Evolutionary conservation across 768 basidiomycete genomes (phyloP), one percentile per base, ranked within the genome.

Genomic region (Hericium alpestre): DNA sequence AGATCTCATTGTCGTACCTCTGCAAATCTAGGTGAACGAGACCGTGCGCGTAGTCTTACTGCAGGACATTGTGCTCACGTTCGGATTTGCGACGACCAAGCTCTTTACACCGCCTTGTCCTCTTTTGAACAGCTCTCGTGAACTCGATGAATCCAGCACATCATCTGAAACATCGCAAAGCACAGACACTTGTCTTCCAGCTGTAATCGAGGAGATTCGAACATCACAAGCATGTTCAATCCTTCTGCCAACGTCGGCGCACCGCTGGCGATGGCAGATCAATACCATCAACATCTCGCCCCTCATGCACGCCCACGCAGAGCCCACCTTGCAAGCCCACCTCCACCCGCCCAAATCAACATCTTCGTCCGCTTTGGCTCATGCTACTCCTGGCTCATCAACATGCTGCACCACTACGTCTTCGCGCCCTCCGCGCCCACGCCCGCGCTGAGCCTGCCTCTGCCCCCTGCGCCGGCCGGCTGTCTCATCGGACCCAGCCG

Each of bases 371-470:
- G 86, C 15, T 87, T 80, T 62, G 77, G 75, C 12, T 81, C 78
- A 64, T 72, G 70, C 53, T 80, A 77, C 58, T 83, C 83, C 2
- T 86, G 84, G 85, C 82, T 84, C 0, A 76, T 82, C 59, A 86
- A 88, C 66, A 68, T 81, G 23, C 72, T 87, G n/a, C 82, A 86
- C 61, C 80, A 83, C 65, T 84, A 77, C 64, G 64, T 74, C 38
- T 71, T 88, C 15, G 65, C 65, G 2, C 75, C 78, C 0, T 79
- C 83, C 64, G 6, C 15, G 4, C 7, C 49, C 23, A 18, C 9
- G 7, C 49, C 49, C 9, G n/a, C n/a, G n/a, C n/a, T n/a, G n/a
- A 15, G 18, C 10, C 6, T 13, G 7, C 15, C 22, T 6, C 22
- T 20, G 4, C 15, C 15, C 1, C 6, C 41, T 4, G 15, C 41